phyloP scores from a whole-genome alignment of 345 rosid genomes.

The Gossypium australe region DNA sequence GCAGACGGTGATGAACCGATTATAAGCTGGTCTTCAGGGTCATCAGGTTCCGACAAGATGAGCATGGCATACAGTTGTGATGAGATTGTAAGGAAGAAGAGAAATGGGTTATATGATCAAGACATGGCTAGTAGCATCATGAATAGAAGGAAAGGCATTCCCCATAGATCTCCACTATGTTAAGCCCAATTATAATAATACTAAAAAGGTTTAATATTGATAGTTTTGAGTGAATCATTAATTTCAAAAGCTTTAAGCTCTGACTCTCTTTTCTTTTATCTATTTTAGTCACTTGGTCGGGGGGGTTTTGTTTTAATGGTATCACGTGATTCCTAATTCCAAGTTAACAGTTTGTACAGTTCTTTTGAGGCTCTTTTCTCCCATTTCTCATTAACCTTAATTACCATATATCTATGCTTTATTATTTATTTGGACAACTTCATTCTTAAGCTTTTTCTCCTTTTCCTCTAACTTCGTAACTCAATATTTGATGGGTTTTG shows the following conservation, averaged over 20 bases:
- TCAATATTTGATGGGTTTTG: no score
- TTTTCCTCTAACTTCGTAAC: neutral
- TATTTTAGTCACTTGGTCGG: slow-evolving; percentile 50
- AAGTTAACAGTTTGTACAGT: slow-evolving; percentile 18
- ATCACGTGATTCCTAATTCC: slow-evolving; percentile 84
- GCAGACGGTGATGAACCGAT: slow-evolving; percentile 60
- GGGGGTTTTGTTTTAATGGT: slow-evolving; percentile 60
- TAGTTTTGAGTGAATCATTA: slow-evolving; percentile 24
- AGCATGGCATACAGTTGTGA: slow-evolving; percentile 23
- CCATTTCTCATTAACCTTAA: no score
- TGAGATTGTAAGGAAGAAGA: slow-evolving; percentile 65
- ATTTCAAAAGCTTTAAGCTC: slow-evolving; percentile 14
- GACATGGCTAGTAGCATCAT: slow-evolving; percentile 60
- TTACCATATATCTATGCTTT: neutral
- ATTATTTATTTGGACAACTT: neutral
- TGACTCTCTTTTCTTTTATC: slow-evolving; percentile 1
- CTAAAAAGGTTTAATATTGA: neutral
- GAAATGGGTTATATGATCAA: slow-evolving; percentile 56
- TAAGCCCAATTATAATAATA: slow-evolving; percentile 22
- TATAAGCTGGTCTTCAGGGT: slow-evolving; percentile 69
- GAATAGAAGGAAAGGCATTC: slow-evolving; percentile 86
- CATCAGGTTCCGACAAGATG: slow-evolving; percentile 26
- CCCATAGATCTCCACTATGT: slow-evolving; percentile 86
- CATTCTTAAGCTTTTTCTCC: neutral
- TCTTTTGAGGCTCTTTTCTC: neutral